A percentile compares a stretch with the other conserved stretches of the same genome.
phyloP scores from a whole-genome alignment of 805 yeast genomes.

The Candida easanensis region DNA sequence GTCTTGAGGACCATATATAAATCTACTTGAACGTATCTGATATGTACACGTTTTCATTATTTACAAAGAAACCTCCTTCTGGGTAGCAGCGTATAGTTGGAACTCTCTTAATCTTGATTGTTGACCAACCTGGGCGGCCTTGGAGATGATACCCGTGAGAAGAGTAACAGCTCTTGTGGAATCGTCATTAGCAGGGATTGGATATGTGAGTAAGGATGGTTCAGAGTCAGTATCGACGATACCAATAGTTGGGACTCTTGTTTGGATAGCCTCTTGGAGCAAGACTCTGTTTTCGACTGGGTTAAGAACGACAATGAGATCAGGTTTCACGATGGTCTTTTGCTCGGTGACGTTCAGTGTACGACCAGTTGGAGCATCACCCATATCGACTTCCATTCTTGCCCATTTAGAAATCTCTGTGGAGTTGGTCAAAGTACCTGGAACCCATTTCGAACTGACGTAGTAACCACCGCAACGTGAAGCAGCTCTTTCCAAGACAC shows the following conservation, averaged over 20 bases:
- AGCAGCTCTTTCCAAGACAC: constrained; percentile 78
- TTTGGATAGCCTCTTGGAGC: constrained; percentile 73
- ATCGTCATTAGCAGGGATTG: constrained; percentile 96
- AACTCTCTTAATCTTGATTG: constrained; percentile 27
- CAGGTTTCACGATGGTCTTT: constrained; percentile 74
- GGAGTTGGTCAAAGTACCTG: constrained; percentile 90
- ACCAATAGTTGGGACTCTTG: constrained; percentile 90
- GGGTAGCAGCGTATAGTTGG: constrained; percentile 1
- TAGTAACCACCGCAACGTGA: constrained; percentile 73
- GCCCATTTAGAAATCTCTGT: constrained; percentile 62
- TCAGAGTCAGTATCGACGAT: constrained; percentile 92
- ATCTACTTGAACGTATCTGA: too few species aligned
- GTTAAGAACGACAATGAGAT: constrained; percentile 79
- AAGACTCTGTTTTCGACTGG: constrained; percentile 84
- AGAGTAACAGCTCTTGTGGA: constrained; percentile 77
- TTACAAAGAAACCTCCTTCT: neutral
- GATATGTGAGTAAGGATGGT: constrained; percentile 85
- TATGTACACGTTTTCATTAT: neutral
- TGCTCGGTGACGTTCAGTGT: constrained; percentile 47
- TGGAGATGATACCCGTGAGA: constrained; percentile 77
- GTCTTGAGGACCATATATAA: constrained; percentile 41
- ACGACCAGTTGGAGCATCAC: constrained; percentile 63
- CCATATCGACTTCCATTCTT: constrained; percentile 74
- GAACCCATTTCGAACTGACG: constrained; percentile 85
- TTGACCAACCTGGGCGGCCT: constrained; percentile 81